These are phyloP conservation scores for Cerrena zonata DNA, from an alignment of 1,284 basidiomycete species.

Conservation along the genomic window DNA sequence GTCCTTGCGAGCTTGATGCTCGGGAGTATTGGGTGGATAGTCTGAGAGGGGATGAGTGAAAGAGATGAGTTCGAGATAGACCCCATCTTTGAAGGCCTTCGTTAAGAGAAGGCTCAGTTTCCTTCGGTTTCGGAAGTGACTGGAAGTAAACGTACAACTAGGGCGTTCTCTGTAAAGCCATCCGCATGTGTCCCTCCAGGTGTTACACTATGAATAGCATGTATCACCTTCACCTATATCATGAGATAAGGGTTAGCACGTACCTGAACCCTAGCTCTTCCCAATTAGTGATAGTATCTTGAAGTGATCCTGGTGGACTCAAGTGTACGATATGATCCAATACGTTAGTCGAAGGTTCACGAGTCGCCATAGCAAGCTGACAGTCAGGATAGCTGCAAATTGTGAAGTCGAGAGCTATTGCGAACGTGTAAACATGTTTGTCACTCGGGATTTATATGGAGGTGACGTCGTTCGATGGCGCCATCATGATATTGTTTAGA, in stretches of 20 bases:
- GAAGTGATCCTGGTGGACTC: constrained; percentile 53
- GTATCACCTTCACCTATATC: constrained; percentile 4
- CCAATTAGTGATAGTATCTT: constrained; percentile 47
- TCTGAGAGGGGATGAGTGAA: constrained; percentile 49
- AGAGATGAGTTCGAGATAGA: constrained; percentile 63
- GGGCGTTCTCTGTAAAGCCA: constrained; percentile 57
- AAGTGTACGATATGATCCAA: constrained; percentile 67
- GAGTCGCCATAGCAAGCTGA: too few relatives aligned
- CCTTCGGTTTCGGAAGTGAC: background rate
- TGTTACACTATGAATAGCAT: constrained; percentile 41
- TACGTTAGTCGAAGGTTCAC: constrained; percentile 37
- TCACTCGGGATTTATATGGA: background rate
- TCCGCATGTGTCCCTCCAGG: constrained; percentile 58
- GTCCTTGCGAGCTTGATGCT: constrained; percentile 35
- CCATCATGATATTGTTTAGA: background rate
- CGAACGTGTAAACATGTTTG: too few relatives aligned
- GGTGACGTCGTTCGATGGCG: background rate
- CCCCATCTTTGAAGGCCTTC: constrained; percentile 53
- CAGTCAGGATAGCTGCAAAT: too few relatives aligned
- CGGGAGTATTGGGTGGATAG: constrained; percentile 45
- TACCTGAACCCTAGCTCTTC: constrained; percentile 62
- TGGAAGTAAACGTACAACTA: constrained; percentile 42
- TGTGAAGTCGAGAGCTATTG: too few relatives aligned
- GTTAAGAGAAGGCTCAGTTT: background rate
- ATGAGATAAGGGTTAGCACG: constrained; percentile 12